Percentiles rank a stretch among this genome's conserved stretches.
Evolutionary conservation across 2,329 filamentous ascomycete species (phyloP).

Genomic region (Fusarium incarnatum): DNA sequence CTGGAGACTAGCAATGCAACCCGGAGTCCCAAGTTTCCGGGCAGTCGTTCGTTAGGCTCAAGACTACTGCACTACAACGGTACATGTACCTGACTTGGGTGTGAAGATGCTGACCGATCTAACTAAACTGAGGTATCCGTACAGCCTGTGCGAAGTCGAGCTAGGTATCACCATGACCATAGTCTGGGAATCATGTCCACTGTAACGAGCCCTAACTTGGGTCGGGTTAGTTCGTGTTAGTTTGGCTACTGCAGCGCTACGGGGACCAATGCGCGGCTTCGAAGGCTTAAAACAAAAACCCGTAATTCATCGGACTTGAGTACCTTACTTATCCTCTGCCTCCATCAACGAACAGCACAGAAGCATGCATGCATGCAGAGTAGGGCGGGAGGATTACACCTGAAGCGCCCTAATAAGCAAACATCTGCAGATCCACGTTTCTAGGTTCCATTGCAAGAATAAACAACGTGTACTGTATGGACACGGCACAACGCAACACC

Average conservation of each 20-base stretch:
- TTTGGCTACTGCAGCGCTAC: neutral
- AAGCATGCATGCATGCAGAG: neutral
- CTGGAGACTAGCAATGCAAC: slow-evolving; percentile 18
- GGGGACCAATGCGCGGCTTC: slow-evolving; percentile 13
- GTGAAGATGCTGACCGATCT: slow-evolving; percentile 19
- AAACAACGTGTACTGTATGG: neutral
- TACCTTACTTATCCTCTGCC: neutral
- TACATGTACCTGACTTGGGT: slow-evolving; percentile 29
- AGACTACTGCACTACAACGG: slow-evolving; percentile 22
- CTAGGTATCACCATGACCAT: slow-evolving; percentile 5
- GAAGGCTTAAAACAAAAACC: slow-evolving; percentile 14
- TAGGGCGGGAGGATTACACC: slow-evolving; percentile 25
- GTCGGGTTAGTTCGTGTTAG: slow-evolving; percentile 8
- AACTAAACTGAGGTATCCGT: neutral
- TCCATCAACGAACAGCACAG: slow-evolving; percentile 2
- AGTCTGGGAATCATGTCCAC: neutral
- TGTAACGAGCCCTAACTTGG: slow-evolving; percentile 21
- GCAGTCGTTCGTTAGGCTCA: slow-evolving; percentile 19
- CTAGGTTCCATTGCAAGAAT: slow-evolving; percentile 23
- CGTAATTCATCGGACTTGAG: slow-evolving; percentile 17
- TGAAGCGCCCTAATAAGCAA: slow-evolving; percentile 32
- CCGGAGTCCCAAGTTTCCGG: slow-evolving; percentile 36
- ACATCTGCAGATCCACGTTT: slow-evolving; percentile 33
- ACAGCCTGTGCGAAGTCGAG: slow-evolving; percentile 5
- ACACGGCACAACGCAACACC: slow-evolving; percentile 2